These are phyloP conservation scores for Penicillium crustosum DNA, from an alignment of 2,329 filamentous ascomycete genomes.

Conservation along the genomic window DNA sequence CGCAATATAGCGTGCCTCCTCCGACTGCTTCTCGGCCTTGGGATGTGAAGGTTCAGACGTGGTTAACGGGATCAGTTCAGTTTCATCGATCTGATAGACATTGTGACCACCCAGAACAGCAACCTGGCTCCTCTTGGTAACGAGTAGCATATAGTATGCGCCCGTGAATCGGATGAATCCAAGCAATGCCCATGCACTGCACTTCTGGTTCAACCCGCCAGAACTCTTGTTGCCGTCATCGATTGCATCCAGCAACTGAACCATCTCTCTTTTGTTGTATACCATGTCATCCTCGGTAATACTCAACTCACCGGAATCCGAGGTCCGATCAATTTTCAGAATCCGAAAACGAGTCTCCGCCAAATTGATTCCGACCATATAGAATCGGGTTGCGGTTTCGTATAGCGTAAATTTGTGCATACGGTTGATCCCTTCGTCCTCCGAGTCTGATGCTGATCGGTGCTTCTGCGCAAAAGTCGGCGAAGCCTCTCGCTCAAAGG, in stretches of 20 bases:
- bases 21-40: constrained; percentile 78
- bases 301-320: constrained; percentile 72
- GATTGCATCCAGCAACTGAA: constrained; percentile 86
- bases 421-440: constrained; percentile 51
- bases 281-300: constrained; percentile 94
- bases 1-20: constrained; percentile 83
- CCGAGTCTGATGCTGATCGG: constrained; percentile 36
- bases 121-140: constrained; percentile 93
- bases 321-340: constrained; percentile 89
- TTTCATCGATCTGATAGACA: constrained; percentile 91
- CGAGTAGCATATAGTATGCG: constrained; percentile 93
- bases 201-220: constrained; percentile 84
- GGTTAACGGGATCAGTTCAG: constrained; percentile 84
- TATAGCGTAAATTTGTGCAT: constrained; percentile 99
- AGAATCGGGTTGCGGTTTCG: constrained; percentile 90
- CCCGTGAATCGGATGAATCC: constrained; percentile 97
- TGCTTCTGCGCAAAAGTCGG: constrained; percentile 41
- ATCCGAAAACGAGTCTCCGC: constrained; percentile 86
- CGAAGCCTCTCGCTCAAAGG: constrained; percentile 46
- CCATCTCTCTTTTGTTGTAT: constrained; percentile 90
- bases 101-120: constrained; percentile 96
- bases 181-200: constrained; percentile 87
- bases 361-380: constrained; percentile 89
- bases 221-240: constrained; percentile 91
- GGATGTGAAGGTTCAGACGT: constrained; percentile 65